Conservation (phyloP, 2,329 filamentous ascomycete genomes). For the Coniochaeta prunicola region DNA sequence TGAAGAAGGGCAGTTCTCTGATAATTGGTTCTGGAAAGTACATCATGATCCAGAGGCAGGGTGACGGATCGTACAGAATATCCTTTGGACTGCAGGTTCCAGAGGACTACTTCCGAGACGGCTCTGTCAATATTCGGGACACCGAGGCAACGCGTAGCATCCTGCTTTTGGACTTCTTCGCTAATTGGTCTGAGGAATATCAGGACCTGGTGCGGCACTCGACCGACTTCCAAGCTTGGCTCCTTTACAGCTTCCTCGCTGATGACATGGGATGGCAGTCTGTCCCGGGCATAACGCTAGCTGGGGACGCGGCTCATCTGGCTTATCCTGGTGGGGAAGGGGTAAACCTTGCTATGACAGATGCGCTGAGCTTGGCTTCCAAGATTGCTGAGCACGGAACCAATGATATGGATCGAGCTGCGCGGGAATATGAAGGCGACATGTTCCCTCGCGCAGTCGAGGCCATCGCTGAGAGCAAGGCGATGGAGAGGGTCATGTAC, state of each 20-base stretch:
- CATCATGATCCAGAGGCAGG: conserved; percentile 29
- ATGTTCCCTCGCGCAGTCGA: conserved; percentile 8
- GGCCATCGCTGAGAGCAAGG: conserved; percentile 4
- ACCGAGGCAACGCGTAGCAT: background rate
- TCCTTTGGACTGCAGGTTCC: conserved; percentile 7
- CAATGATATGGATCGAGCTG: conserved; percentile 5
- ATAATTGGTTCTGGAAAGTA: conserved; percentile 12
- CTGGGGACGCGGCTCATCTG: conserved; percentile 42
- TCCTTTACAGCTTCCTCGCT: conserved; percentile 11
- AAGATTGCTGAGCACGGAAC: conserved; percentile 7
- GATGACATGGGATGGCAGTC: conserved; percentile 24
- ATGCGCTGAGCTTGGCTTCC: conserved; percentile 30
- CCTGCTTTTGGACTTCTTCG: conserved; percentile 7
- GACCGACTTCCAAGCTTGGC: conserved; percentile 13
- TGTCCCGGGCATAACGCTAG: conserved; percentile 32
- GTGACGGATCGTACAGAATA: conserved; percentile 27
- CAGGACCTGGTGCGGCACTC: conserved; percentile 9
- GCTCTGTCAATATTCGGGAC: background rate
- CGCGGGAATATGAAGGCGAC: conserved; percentile 8
- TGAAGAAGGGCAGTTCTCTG: conserved; percentile 8
- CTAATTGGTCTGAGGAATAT: conserved; percentile 9
- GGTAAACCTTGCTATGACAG: conserved; percentile 39
- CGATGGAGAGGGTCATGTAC: conserved; percentile 6
- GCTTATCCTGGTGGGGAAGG: conserved; percentile 38
- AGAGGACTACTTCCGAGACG: conserved; percentile 4